phyloP scores from a whole-genome alignment of 73 alveolate genomes.

The Effrenium voratum region DNA sequence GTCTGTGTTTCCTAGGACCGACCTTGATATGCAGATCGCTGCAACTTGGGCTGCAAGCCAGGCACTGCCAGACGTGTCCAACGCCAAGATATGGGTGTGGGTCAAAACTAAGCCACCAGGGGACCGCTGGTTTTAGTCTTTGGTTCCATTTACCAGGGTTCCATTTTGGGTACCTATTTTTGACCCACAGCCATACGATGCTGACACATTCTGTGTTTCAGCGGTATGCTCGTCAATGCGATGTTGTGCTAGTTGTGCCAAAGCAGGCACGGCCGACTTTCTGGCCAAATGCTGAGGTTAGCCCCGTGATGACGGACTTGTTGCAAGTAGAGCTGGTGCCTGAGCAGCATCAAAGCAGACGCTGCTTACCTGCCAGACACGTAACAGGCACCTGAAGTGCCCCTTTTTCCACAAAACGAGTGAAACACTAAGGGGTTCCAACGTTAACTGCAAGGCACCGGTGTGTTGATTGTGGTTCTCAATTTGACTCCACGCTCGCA shows the following conservation, averaged over 20 bases:
- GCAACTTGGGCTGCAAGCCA: background rate
- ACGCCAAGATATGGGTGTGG: background rate
- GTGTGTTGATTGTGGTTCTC: no score
- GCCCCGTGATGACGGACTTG: conserved; percentile 44
- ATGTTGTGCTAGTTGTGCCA: background rate
- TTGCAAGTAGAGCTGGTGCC: conserved; percentile 53
- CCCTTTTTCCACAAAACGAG: no score
- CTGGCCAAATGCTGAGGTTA: conserved; percentile 1
- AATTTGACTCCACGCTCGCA: no score
- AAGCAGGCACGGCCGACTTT: background rate
- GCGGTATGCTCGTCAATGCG: background rate
- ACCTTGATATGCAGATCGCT: conserved; percentile 39
- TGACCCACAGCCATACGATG: background rate
- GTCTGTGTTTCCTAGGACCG: background rate
- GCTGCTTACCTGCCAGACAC: no score
- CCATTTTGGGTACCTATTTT: background rate
- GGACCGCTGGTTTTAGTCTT: background rate
- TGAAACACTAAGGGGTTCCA: no score
- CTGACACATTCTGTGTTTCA: background rate
- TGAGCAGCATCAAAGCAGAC: no score
- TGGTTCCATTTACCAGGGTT: background rate
- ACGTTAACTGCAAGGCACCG: no score
- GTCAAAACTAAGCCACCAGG: background rate
- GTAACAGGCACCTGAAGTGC: no score
- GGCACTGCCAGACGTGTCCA: background rate